A percentile compares a stretch with the other conserved stretches of the same genome.
These are phyloP conservation scores for Penicillium alfredii DNA, from an alignment of 495 filamentous ascomycete species.

Conservation along the genomic window DNA sequence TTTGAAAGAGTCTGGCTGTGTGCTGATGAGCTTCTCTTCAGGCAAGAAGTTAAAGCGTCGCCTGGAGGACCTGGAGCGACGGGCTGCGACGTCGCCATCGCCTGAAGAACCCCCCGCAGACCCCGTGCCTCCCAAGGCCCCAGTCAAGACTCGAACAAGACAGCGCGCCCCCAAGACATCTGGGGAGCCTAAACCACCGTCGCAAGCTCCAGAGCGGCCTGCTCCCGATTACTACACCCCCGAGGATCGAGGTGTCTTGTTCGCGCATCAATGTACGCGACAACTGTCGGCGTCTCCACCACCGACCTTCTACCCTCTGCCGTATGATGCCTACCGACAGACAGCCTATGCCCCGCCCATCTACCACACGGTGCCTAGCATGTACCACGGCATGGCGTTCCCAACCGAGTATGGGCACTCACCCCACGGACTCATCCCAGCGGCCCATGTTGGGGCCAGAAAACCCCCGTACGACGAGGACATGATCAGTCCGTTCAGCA, in stretches of 20 bases:
- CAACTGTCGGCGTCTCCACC: constrained; percentile 66
- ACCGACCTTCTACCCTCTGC: constrained; percentile 65
- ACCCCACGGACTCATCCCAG: too few species aligned
- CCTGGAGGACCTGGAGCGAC: constrained; percentile 90
- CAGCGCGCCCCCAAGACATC: constrained; percentile 39
- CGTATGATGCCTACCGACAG: constrained; percentile 61
- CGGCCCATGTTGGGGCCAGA: too few species aligned
- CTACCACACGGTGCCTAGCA: constrained; percentile 58
- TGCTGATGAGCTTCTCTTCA: too few species aligned
- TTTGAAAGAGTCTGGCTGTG: too few species aligned
- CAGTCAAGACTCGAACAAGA: constrained; percentile 42
- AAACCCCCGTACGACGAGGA: too few species aligned
- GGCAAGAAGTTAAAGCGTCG: constrained; percentile 99
- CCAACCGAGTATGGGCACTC: constrained; percentile 63
- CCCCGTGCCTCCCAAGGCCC: constrained; percentile 40
- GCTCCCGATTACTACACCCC: constrained; percentile 36
- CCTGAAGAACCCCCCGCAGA: constrained; percentile 59
- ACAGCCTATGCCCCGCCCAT: constrained; percentile 56
- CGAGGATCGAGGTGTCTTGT: constrained; percentile 48
- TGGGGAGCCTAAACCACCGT: constrained; percentile 33
- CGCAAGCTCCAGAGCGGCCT: constrained; percentile 22
- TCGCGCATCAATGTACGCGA: constrained; percentile 64
- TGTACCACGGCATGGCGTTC: constrained; percentile 51
- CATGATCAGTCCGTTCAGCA: constrained; percentile 65
- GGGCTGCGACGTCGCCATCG: constrained; percentile 75